A percentile compares a stretch with the other conserved stretches of the same genome.
These are phyloP conservation scores for Chrysoporthe austroafricana DNA, from an alignment of 2,329 filamentous ascomycete species.

Conservation along the genomic window DNA sequence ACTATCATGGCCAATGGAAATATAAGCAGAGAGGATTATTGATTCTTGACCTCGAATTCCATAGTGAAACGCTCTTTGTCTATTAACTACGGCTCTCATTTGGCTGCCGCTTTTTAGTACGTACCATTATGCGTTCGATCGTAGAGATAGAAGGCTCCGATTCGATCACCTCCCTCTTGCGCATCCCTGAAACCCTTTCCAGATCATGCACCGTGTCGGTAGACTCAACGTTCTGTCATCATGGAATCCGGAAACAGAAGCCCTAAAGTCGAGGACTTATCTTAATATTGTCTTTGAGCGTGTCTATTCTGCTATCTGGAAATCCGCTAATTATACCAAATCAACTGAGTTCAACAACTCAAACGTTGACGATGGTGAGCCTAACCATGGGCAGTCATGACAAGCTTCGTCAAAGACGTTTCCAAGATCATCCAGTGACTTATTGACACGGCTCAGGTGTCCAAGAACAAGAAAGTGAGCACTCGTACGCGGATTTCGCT, in stretches of 20 bases:
- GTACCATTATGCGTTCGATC: too few species aligned
- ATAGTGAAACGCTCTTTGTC: too few species aligned
- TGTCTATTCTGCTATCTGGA: slow-evolving; percentile 47
- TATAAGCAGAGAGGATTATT: too few species aligned
- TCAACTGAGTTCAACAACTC: slow-evolving; percentile 54
- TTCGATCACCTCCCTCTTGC: too few species aligned
- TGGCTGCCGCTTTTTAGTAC: too few species aligned
- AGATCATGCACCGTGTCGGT: not conserved
- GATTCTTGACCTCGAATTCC: too few species aligned
- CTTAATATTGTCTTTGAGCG: slow-evolving; percentile 50
- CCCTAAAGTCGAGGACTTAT: not conserved
- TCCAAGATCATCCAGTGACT: slow-evolving; percentile 62
- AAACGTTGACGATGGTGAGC: slow-evolving; percentile 55
- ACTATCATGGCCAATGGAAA: too few species aligned
- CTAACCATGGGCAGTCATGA: slow-evolving; percentile 59
- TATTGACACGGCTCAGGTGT: slow-evolving; percentile 52
- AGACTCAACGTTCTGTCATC: not conserved
- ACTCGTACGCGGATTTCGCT: slow-evolving; percentile 58
- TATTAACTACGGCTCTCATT: too few species aligned
- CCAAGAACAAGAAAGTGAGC: slow-evolving; percentile 66
- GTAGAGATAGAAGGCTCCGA: too few species aligned
- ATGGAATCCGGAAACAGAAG: too few species aligned
- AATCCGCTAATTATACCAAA: slow-evolving; percentile 32
- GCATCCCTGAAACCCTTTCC: not conserved
- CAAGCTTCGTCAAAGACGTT: slow-evolving; percentile 55